Percentiles rank a stretch among this genome's conserved stretches.
Conservation (phyloP, 371 early-diverging fungal species). For the Mucor irregularis region DNA sequence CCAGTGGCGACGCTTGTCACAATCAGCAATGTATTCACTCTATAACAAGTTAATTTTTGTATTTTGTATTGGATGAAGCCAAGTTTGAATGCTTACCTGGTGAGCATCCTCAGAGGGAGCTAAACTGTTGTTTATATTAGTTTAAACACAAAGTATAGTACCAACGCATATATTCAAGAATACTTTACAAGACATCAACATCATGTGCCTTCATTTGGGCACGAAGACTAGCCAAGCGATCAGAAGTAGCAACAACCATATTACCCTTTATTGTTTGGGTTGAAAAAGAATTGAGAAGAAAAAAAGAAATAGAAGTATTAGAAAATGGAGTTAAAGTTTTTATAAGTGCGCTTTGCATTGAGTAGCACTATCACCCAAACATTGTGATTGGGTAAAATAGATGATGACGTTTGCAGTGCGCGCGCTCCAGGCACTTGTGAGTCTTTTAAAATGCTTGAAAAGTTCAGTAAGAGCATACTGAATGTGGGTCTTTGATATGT, state of each 20-base stretch:
- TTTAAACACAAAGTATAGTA: not conserved
- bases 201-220: conserved; percentile 69
- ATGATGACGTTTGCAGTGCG: no score
- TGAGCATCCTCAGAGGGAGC: conserved; percentile 97
- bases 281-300: conserved; percentile 9
- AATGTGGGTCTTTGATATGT: no score
- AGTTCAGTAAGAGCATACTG: no score
- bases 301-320: conserved; percentile 1
- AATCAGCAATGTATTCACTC: conserved; percentile 96
- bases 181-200: conserved; percentile 73
- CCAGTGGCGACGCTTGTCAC: conserved; percentile 91
- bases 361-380: no score
- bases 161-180: not conserved
- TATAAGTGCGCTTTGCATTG: no score
- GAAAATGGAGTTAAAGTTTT: no score
- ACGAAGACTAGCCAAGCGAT: conserved; percentile 68
- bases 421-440: no score
- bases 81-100: no score
- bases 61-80: no score
- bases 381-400: no score
- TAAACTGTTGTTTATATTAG: conserved; percentile 49
- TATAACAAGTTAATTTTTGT: no score
- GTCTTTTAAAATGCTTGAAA: no score
- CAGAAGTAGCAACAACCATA: conserved; percentile 54
- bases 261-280: conserved; percentile 4